phyloP scores from a whole-genome alignment of 1,284 basidiomycete species.

The Austroboletus novae-zelandiae region DNA sequence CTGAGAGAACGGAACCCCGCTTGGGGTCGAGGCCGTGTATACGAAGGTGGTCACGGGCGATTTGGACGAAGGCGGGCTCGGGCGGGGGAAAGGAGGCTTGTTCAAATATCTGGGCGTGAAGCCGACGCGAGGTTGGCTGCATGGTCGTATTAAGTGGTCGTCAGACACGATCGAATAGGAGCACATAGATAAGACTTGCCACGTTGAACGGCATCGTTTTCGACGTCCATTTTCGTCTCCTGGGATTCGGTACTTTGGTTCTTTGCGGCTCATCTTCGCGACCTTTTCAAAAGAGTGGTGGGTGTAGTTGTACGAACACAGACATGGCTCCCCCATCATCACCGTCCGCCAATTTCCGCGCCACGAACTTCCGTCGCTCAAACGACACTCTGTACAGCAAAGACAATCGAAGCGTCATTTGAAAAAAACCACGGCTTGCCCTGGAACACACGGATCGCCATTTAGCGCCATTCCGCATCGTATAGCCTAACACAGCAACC shows the following conservation, averaged over 20 bases:
- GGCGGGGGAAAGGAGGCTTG: constrained; percentile 66
- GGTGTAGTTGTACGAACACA: too few relatives aligned
- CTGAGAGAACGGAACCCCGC: constrained; percentile 77
- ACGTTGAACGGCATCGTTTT: too few relatives aligned
- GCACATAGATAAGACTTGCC: too few relatives aligned
- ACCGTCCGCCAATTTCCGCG: too few relatives aligned
- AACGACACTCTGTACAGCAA: too few relatives aligned
- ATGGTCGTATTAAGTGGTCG: too few relatives aligned
- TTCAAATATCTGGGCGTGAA: constrained; percentile 87
- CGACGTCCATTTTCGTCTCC: too few relatives aligned
- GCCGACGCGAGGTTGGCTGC: constrained; percentile 46
- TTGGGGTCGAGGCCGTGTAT: constrained; percentile 79
- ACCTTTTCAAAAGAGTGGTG: too few relatives aligned
- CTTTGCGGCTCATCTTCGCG: too few relatives aligned
- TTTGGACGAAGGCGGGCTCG: constrained; percentile 60
- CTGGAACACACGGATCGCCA: constrained; percentile 1
- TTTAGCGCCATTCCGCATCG: constrained; percentile 2
- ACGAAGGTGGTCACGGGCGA: constrained; percentile 77
- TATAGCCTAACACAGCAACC: constrained; percentile 21
- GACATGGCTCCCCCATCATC: too few relatives aligned
- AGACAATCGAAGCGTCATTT: background rate
- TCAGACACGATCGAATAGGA: background rate
- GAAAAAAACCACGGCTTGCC: background rate
- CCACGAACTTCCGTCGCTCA: too few relatives aligned
- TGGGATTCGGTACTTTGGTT: too few relatives aligned